Evolutionary conservation across 805 yeast genomes (phyloP).

Genomic region (Brettanomyces naardenensis): DNA sequence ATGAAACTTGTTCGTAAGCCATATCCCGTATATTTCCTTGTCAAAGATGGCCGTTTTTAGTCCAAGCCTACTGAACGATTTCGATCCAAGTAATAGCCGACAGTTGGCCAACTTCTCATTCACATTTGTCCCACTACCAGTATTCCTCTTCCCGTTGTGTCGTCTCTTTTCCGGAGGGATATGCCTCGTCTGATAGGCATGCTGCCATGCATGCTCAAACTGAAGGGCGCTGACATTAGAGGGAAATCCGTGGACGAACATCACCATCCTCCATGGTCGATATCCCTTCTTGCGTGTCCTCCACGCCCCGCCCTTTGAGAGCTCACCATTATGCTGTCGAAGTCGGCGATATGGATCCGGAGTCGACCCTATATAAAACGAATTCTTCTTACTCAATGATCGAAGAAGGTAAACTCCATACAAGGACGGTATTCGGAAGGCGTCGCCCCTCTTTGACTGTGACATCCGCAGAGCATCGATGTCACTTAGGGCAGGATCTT

Average conservation of each 20-base stretch:
- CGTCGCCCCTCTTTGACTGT: background rate
- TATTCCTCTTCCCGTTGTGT: constrained; percentile 22
- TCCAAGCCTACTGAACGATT: constrained; percentile 37
- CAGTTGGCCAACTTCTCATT: constrained; percentile 42
- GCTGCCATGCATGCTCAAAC: constrained; percentile 85
- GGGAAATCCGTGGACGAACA: constrained; percentile 65
- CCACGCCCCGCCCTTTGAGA: constrained; percentile 59
- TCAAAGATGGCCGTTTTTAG: constrained; percentile 41
- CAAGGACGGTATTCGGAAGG: constrained; percentile 28
- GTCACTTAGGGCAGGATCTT: too few relatives aligned
- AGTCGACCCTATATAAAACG: constrained; percentile 76
- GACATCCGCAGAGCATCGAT: too few relatives aligned
- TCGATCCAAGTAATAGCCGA: constrained; percentile 33
- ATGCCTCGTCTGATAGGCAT: constrained; percentile 57
- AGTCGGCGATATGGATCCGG: constrained; percentile 64
- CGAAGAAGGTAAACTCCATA: constrained; percentile 69
- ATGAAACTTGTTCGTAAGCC: constrained; percentile 29
- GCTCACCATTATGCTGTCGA: constrained; percentile 72
- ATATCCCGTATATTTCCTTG: constrained; percentile 21
- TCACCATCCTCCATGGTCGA: constrained; percentile 69
- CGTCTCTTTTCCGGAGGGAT: constrained; percentile 34
- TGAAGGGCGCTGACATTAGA: constrained; percentile 62
- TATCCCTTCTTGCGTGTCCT: constrained; percentile 48
- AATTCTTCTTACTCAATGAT: constrained; percentile 46
- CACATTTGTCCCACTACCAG: constrained; percentile 30